Evolutionary conservation across 148 eudicot genomes (phyloP).

Genomic region (Polygonum aviculare): DNA sequence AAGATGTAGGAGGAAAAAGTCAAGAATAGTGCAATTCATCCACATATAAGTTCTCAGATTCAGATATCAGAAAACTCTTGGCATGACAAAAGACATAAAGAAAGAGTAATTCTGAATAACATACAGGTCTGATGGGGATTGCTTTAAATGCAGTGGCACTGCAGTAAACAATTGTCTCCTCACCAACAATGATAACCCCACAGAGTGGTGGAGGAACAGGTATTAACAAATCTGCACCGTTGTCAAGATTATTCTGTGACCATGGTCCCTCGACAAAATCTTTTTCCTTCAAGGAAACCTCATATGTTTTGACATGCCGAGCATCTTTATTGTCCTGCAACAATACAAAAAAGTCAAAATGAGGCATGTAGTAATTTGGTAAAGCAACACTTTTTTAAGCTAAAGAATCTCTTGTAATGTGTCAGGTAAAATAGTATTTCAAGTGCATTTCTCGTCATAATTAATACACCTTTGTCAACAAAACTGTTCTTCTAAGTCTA

Average conservation of each 20-base stretch:
- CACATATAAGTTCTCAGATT: not conserved
- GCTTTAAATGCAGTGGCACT: slow-evolving; percentile 94
- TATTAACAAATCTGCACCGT: slow-evolving; percentile 89
- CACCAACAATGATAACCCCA: slow-evolving; percentile 93
- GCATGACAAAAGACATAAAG: not conserved
- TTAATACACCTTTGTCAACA: not conserved
- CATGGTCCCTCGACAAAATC: slow-evolving; percentile 86
- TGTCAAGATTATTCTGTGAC: slow-evolving; percentile 82
- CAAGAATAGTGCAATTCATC: not conserved
- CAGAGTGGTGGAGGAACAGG: slow-evolving; percentile 96
- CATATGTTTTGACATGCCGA: slow-evolving; percentile 93
- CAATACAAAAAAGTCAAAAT: not conserved
- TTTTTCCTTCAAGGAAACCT: slow-evolving; percentile 82
- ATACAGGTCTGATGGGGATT: slow-evolving; percentile 85
- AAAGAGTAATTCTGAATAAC: slow-evolving; percentile 15
- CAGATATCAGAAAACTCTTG: not conserved
- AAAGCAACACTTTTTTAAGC: not conserved
- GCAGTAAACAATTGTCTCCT: slow-evolving; percentile 92
- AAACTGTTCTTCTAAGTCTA: not conserved
- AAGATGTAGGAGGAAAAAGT: not conserved
- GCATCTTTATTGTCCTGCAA: slow-evolving; percentile 97
- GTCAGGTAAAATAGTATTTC: not conserved
- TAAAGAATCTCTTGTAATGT: not conserved
- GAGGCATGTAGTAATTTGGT: not conserved
- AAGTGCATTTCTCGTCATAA: not conserved